Conservation (phyloP, 2,329 filamentous ascomycete species). For the Venturia oleaginea region DNA sequence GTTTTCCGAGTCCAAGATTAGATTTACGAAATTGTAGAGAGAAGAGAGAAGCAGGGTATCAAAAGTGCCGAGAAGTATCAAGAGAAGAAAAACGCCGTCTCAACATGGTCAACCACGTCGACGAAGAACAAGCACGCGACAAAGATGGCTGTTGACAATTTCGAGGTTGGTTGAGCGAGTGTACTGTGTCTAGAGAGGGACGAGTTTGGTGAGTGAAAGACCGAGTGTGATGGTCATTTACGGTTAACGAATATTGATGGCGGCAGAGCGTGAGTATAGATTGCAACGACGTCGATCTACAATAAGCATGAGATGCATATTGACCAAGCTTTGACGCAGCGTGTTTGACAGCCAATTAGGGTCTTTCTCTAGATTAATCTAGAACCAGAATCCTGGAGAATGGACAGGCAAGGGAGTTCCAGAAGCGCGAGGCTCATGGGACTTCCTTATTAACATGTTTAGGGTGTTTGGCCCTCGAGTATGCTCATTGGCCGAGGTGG, state of each 20-base stretch:
- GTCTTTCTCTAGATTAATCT: background rate
- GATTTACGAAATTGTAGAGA: background rate
- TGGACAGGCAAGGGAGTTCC: background rate
- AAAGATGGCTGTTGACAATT: background rate
- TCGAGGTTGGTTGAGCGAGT: background rate
- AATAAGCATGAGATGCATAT: background rate
- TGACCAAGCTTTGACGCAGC: constrained; percentile 4
- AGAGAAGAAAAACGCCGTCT: background rate
- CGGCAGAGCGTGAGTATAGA: background rate
- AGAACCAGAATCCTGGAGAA: background rate
- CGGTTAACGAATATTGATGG: background rate
- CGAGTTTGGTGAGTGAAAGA: background rate
- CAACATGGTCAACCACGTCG: background rate
- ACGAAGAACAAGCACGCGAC: background rate
- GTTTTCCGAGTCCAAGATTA: background rate
- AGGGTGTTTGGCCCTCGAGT: background rate
- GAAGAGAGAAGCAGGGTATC: constrained; percentile 4
- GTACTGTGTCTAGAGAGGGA: background rate
- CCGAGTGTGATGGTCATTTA: background rate
- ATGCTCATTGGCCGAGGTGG: constrained; percentile 1
- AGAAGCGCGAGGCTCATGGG: background rate
- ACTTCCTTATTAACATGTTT: background rate
- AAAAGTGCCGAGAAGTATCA: background rate
- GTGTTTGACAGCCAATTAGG: background rate
- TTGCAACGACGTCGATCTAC: constrained; percentile 1